phyloP scores from a whole-genome alignment of 2,329 filamentous ascomycete species.

The Cercospora nicotianae region DNA sequence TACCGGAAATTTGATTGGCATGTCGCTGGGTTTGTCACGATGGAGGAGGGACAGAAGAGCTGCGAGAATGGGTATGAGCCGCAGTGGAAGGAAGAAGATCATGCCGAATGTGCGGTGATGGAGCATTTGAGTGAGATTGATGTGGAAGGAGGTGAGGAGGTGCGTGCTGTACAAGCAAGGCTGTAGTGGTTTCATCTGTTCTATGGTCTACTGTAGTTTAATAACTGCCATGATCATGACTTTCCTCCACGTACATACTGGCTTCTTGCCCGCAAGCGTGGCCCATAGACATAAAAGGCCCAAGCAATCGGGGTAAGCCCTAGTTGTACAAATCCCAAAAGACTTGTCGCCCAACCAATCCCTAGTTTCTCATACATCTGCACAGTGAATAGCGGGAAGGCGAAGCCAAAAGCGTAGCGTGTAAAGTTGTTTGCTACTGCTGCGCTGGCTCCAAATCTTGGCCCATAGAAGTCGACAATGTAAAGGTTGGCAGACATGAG shows the following conservation, averaged over 20 bases:
- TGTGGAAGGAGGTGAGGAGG: background rate
- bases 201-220: background rate
- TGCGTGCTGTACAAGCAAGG: background rate
- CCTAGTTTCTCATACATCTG: background rate
- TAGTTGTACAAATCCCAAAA: background rate
- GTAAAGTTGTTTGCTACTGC: background rate
- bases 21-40: background rate
- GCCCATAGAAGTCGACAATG: background rate
- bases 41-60: background rate
- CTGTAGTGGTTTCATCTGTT: background rate
- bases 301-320: background rate
- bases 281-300: background rate
- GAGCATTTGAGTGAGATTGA: background rate
- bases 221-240: background rate
- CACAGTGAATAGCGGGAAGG: background rate
- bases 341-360: background rate
- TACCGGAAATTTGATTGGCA: background rate
- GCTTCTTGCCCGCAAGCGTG: background rate
- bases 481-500: background rate
- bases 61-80: background rate
- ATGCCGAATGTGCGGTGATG: background rate
- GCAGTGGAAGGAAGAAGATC: background rate
- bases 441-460: background rate
- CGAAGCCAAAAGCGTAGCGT: background rate
- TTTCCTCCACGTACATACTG: background rate